These are phyloP conservation scores for Lichtheimia hyalospora DNA, from an alignment of 371 early-diverging fungal species.

Conservation along the genomic window DNA sequence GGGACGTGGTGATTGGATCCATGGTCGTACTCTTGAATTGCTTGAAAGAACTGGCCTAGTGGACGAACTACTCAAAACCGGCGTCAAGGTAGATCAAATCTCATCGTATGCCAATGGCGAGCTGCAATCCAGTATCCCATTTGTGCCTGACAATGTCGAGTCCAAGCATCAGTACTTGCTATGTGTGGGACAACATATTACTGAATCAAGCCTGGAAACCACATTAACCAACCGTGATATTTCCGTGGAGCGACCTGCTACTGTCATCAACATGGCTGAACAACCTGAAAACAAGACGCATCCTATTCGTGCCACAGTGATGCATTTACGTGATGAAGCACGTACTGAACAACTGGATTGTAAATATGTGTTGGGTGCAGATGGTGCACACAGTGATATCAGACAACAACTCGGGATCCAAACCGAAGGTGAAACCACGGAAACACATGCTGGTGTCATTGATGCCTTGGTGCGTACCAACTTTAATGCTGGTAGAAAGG, in stretches of 20 bases:
- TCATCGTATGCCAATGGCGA: constrained; percentile 36
- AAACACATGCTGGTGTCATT: constrained; percentile 44
- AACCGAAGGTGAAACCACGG: constrained; percentile 41
- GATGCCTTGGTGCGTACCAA: constrained; percentile 50
- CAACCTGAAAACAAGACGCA: constrained; percentile 14
- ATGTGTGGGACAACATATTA: constrained; percentile 50
- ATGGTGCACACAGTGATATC: constrained; percentile 49
- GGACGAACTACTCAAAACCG: constrained; percentile 35
- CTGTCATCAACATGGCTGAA: constrained; percentile 25
- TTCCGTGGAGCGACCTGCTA: constrained; percentile 44
- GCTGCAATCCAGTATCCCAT: constrained; percentile 33
- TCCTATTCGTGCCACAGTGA: constrained; percentile 34
- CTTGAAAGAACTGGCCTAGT: constrained; percentile 34
- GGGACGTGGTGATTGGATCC: constrained; percentile 53
- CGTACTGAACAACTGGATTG: constrained; percentile 33
- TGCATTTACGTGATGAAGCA: constrained; percentile 33
- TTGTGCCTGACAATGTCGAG: constrained; percentile 44
- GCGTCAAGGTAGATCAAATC: constrained; percentile 43
- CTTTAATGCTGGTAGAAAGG: constrained; percentile 34
- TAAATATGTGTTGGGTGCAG: constrained; percentile 44
- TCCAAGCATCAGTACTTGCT: constrained; percentile 45
- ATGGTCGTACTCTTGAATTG: constrained; percentile 44
- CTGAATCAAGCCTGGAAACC: constrained; percentile 38
- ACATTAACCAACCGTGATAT: constrained; percentile 29
- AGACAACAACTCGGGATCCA: constrained; percentile 34